Evolutionary conservation across 176 grass and related monocot species (phyloP), one percentile per base, ranked within the genome.

Genomic region (Juncus inflexus): DNA sequence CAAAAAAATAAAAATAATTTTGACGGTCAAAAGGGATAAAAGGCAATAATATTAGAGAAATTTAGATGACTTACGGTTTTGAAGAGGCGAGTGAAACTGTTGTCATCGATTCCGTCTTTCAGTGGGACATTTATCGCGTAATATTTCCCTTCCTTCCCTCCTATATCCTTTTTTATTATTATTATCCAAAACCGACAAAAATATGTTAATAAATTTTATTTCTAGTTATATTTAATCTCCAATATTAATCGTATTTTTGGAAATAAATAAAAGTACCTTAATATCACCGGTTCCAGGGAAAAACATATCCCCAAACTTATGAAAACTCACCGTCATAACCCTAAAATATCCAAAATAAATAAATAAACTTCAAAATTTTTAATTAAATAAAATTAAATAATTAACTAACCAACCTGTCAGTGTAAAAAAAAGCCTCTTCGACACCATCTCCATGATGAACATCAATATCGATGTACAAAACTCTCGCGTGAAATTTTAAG

Each of bases 261-360:
- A 45, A 9, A 58, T 58, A 5, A 35, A 64, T 42, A 12, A 65
- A 56, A 66, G 58, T 81, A 91, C 91, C 84, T 96, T 96, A 77
- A 96, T 82, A 81, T 88, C 87, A 73, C 91, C 91, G 6, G 91
- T 91, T 67, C 87, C 91, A 74, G 87, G 91, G 73, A 96, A 96
- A 79, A 96, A 96, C 65, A 96, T 59, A 50, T 96, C 91, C 55
- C 91, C 91, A 64, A 81, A 96, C 71, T 91, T 96, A 66, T 96
- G 91, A 61, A 96, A 96, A 67, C 91, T 96, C 70, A 96, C 91
- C 42, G 92, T 97, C 92, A 97, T 91, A 63, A 97, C 92, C 87
- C 92, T 91, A 61, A 56, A 28, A 80, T 52, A 72, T 11, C 67
- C n/a, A 73, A 60, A 58, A 50, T 19, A 47, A 47, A 6, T 47